Evolutionary conservation across 345 rosid species (phyloP).

Genomic region (Aurinia saxatilis): DNA sequence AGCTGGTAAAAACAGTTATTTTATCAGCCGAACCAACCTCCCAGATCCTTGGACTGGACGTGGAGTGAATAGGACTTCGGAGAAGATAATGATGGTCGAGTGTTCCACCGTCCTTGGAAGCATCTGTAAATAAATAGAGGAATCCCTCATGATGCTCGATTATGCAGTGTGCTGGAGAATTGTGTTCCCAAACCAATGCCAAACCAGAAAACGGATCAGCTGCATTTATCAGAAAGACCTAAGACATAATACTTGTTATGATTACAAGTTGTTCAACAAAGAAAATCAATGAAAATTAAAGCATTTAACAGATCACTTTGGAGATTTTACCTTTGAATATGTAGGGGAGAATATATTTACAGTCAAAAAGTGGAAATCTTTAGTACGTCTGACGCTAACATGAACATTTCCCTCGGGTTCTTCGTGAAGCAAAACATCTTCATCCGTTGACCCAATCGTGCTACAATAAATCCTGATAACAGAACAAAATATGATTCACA

Average conservation of each 20-base stretch:
- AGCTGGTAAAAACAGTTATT: neutral
- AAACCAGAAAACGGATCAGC: conserved; percentile 79
- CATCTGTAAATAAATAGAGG: conserved; percentile 84
- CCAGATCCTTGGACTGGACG: conserved; percentile 57
- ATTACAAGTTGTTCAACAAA: neutral
- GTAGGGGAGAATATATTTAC: conserved; percentile 63
- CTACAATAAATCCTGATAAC: conserved; percentile 60
- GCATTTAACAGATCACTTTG: neutral
- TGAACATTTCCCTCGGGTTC: conserved; percentile 60
- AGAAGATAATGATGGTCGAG: conserved; percentile 81
- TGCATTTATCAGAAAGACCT: conserved; percentile 95
- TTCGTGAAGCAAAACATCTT: conserved; percentile 75
- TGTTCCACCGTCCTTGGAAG: conserved; percentile 47
- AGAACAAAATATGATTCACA: neutral
- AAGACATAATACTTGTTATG: conserved; percentile 37
- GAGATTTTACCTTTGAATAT: conserved; percentile 61
- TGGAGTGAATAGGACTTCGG: conserved; percentile 41
- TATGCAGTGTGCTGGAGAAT: conserved; percentile 72
- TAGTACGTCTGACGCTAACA: conserved; percentile 67
- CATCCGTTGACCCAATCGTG: conserved; percentile 87
- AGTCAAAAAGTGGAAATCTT: conserved; percentile 71
- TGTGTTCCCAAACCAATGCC: conserved; percentile 78
- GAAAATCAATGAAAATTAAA: neutral
- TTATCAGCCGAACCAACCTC: conserved; percentile 48
- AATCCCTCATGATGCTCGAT: conserved; percentile 86